Evolutionary conservation across 139 green algal genomes (phyloP).

Genomic region (Microglena sp.): DNA sequence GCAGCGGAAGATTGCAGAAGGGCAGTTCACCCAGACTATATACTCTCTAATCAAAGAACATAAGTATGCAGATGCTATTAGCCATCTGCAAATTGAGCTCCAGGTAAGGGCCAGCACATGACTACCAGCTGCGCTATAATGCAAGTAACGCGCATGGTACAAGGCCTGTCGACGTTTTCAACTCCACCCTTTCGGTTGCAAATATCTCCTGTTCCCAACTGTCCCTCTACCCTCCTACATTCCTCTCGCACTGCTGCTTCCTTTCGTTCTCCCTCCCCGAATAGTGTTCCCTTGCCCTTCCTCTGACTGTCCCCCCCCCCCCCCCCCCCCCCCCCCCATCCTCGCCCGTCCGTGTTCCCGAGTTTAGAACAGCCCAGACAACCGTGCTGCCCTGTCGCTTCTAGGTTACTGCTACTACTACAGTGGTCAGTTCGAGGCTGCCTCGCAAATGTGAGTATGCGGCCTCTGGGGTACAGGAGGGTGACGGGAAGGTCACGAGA

Average conservation of each 20-base stretch:
- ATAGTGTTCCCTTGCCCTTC: too few species aligned
- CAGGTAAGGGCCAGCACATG: background rate
- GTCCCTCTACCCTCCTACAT: background rate
- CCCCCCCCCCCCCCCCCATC: too few species aligned
- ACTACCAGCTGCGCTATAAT: background rate
- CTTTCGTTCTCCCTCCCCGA: too few species aligned
- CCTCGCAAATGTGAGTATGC: conserved; percentile 44
- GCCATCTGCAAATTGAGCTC: conserved; percentile 6
- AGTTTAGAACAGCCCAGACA: conserved; percentile 44
- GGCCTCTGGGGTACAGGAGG: too few species aligned
- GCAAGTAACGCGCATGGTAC: background rate
- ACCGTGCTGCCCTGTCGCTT: conserved; percentile 54
- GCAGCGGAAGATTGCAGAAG: conserved; percentile 35
- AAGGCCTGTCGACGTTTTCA: background rate
- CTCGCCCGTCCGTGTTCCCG: background rate
- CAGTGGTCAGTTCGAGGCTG: conserved; percentile 42
- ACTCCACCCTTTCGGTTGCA: background rate
- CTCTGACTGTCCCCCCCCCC: too few species aligned
- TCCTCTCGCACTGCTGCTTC: too few species aligned
- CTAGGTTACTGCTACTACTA: conserved; percentile 70
- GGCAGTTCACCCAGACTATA: conserved; percentile 53
- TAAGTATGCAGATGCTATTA: conserved; percentile 19
- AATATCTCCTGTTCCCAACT: background rate
- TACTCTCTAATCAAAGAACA: conserved; percentile 59
- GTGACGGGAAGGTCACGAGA: too few species aligned